Percentiles rank a stretch among this genome's conserved stretches.
Conservation (phyloP, 306 rosid genomes). For the Glycine latifolia region DNA sequence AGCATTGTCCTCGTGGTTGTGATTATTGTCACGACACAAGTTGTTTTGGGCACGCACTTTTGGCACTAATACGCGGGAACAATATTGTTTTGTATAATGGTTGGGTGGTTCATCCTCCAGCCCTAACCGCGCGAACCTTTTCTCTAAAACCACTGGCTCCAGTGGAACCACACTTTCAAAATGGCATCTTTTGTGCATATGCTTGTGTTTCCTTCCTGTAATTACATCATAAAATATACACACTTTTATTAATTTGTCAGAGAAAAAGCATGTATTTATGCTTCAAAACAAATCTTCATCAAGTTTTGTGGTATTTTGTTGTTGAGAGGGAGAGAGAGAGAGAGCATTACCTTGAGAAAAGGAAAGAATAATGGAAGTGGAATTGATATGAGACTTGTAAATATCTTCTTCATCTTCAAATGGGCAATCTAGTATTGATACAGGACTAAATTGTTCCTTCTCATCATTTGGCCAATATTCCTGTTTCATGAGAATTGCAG, state of each 20-base stretch:
- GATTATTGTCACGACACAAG: neutral
- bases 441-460: slow-evolving; percentile 88
- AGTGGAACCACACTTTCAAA: neutral
- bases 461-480: slow-evolving; percentile 62
- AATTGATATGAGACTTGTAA: slow-evolving; percentile 43
- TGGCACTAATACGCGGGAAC: neutral
- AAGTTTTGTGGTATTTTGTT: neutral
- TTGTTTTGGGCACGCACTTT: neutral
- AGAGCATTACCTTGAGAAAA: slow-evolving; percentile 52
- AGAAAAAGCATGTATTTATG: neutral
- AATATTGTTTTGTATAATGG: slow-evolving; percentile 4
- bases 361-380: slow-evolving; percentile 22
- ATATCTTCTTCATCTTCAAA: slow-evolving; percentile 74
- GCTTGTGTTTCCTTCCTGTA: slow-evolving; percentile 60
- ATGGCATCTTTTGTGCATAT: slow-evolving; percentile 51
- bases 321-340: neutral
- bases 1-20: slow-evolving; percentile 41
- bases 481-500: slow-evolving; percentile 47
- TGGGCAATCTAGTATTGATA: slow-evolving; percentile 77
- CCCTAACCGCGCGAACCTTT: slow-evolving; percentile 53
- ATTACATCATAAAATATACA: neutral
- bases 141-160: slow-evolving; percentile 61
- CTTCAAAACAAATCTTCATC: neutral
- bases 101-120: slow-evolving; percentile 31
- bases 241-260: neutral